Base-by-base conservation (phyloP, 768 basidiomycete species). In the Kwoniella pini region DNA sequence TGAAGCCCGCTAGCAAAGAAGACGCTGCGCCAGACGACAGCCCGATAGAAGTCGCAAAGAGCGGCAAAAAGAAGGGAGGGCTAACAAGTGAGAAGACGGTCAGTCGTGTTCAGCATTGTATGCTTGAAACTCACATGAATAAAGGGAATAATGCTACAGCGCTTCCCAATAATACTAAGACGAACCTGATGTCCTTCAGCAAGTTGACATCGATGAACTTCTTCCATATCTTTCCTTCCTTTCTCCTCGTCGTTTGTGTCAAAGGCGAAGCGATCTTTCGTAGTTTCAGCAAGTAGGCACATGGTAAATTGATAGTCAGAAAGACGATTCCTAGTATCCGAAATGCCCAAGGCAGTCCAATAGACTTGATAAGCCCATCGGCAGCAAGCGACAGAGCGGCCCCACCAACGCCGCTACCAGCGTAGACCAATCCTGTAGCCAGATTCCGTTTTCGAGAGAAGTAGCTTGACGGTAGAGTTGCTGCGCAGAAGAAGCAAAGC, bases 51-150 rank as follows among this genome's bases (percentile, higher is more conserved):
- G 55, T 53, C 15, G 58, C 71, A 53, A 68, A 77, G 6, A 77
- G 46, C 0, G 75, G 75, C 3, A 76, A 49, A 60, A 76, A 76
- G 64, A 74, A 77, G 1, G 72, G 69, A 6, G 72, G 66, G 0
- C 48, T 50, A 28, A 31, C 17, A 46, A n/a, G n/a, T n/a, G n/a
- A n/a, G n/a, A n/a, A n/a, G n/a, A n/a, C n/a, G n/a, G n/a, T n/a
- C n/a, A n/a, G n/a, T n/a, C n/a, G n/a, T n/a, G 24, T 7, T 46
- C 27, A 27, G 26, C n/a, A 4, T 7, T 15, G 27, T 30, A 4
- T 36, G 15, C 48, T 31, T 17, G 17, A 10, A 6, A 33, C 48
- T 50, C 19, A 50, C 48, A 74, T 65, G 31, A 73, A 65, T 28
- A 77, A 59, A 0, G 70, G 70, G 60, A 74, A 74, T 3, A 67